These are phyloP conservation scores for Vitis rupestris DNA, from an alignment of 164 flowering plant species.

Conservation along the genomic window DNA sequence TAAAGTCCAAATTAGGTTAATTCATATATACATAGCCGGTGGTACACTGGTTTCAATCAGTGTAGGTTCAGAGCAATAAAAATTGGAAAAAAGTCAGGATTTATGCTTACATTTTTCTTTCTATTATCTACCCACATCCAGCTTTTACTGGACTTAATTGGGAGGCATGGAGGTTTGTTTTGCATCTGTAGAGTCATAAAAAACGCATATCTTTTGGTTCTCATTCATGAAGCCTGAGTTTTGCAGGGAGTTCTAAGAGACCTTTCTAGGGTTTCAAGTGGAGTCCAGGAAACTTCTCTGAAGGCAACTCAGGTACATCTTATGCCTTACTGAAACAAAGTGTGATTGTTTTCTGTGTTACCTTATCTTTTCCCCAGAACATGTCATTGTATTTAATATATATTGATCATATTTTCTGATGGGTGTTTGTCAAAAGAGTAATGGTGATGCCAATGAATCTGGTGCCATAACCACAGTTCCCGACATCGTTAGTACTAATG, in stretches of 20 bases:
- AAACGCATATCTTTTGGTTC: neutral
- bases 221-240: neutral
- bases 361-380: neutral
- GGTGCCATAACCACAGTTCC: constrained; percentile 7
- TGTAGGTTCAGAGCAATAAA: too few species aligned
- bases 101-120: too few species aligned
- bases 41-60: too few species aligned
- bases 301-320: constrained; percentile 30
- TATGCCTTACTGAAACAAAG: neutral
- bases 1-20: too few species aligned
- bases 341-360: neutral
- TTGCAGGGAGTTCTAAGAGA: constrained; percentile 49
- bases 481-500: constrained; percentile 9
- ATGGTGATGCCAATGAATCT: constrained; percentile 21
- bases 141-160: too few species aligned
- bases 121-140: too few species aligned
- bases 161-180: too few species aligned
- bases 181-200: too few species aligned
- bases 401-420: neutral
- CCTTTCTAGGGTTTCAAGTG: constrained; percentile 31
- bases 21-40: too few species aligned
- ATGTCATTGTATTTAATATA: too few species aligned
- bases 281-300: constrained; percentile 18
- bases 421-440: constrained; percentile 19
- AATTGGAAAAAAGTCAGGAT: too few species aligned